Conservation (phyloP, 148 eudicot species). For the Polygonum aviculare region DNA sequence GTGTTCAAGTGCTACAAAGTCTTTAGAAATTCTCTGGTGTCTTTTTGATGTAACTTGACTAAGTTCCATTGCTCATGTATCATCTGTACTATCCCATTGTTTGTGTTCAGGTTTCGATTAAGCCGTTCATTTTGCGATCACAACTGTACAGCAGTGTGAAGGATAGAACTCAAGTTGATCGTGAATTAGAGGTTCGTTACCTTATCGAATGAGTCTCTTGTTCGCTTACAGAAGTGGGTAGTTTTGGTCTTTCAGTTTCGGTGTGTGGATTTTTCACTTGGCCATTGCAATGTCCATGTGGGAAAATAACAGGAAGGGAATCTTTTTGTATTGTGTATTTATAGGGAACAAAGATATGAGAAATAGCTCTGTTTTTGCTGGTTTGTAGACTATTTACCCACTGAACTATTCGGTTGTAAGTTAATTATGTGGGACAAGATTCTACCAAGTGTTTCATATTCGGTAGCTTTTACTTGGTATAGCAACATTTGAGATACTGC, state of each 20-base stretch:
- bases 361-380: background rate
- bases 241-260: background rate
- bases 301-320: background rate
- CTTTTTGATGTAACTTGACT: background rate
- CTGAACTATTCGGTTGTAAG: background rate
- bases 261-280: background rate
- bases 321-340: background rate
- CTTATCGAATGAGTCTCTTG: background rate
- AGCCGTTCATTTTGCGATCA: conserved; percentile 72
- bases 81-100: background rate
- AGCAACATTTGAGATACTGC: background rate
- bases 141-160: conserved; percentile 87
- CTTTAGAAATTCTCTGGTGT: background rate
- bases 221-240: background rate
- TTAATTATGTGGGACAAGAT: background rate
- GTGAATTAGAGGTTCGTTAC: conserved; percentile 80
- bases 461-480: background rate
- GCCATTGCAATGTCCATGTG: background rate
- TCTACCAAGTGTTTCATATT: background rate
- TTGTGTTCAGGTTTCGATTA: conserved; percentile 48
- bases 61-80: background rate
- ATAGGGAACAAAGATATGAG: background rate
- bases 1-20: background rate
- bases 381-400: background rate
- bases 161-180: conserved; percentile 92